Conservation (phyloP, 495 filamentous ascomycete species). For the Hyaloscypha variabilis region DNA sequence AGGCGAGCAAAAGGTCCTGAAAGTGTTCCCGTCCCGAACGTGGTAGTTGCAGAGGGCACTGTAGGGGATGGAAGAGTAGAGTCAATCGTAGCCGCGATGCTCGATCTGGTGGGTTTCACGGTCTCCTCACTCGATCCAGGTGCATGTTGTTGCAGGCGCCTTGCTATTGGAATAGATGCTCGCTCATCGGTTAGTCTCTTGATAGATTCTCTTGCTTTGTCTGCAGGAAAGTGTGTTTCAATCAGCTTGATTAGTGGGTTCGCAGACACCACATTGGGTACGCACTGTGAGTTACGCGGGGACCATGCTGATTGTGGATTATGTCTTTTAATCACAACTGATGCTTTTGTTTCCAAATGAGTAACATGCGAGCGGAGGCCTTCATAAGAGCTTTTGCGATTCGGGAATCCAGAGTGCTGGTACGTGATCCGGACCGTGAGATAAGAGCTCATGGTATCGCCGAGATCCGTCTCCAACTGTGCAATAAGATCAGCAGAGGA, state of each 20-base stretch:
- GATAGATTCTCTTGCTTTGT: conserved; percentile 42
- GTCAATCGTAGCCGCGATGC: conserved; percentile 28
- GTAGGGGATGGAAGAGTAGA: not conserved
- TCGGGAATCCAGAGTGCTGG: conserved; percentile 50
- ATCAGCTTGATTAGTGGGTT: conserved; percentile 47
- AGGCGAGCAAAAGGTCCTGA: conserved; percentile 15
- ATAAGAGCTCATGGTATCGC: conserved; percentile 42
- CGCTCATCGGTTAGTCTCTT: conserved; percentile 33
- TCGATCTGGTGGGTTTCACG: conserved; percentile 10
- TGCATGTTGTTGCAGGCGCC: conserved; percentile 8
- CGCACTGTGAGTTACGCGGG: conserved; percentile 24
- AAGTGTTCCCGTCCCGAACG: no score
- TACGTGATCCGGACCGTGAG: conserved; percentile 50
- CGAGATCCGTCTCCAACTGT: conserved; percentile 51
- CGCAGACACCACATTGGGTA: conserved; percentile 27
- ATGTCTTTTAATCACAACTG: conserved; percentile 44
- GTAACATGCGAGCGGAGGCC: conserved; percentile 34
- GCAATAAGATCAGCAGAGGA: conserved; percentile 50
- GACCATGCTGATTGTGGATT: conserved; percentile 45
- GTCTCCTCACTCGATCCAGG: conserved; percentile 23
- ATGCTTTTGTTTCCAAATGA: conserved; percentile 44
- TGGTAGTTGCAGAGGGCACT: not conserved
- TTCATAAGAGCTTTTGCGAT: conserved; percentile 8
- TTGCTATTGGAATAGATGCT: conserved; percentile 8
- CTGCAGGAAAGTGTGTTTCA: conserved; percentile 44